Evolutionary conservation across 192 early-diverging fungal genomes (phyloP).

Genomic region (Phlyctochytrium arcticum): DNA sequence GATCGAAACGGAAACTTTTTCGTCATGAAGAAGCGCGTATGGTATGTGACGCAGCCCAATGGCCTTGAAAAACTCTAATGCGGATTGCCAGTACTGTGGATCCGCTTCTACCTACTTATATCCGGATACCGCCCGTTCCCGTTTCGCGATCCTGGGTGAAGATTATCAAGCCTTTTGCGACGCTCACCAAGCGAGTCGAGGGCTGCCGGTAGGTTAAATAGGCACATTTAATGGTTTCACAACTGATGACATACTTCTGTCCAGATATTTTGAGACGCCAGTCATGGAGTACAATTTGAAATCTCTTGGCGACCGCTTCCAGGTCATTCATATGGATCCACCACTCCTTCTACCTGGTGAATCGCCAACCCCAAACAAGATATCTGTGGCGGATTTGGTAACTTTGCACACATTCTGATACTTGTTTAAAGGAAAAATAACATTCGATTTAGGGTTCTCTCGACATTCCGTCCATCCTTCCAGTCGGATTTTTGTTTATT

Average conservation of each 20-base stretch:
- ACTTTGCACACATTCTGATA: too few species aligned
- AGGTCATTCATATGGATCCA: slow-evolving; percentile 88
- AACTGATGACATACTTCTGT: slow-evolving; percentile 11
- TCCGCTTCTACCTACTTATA: slow-evolving; percentile 81
- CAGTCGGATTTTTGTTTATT: slow-evolving; percentile 84
- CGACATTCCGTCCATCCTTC: slow-evolving; percentile 59
- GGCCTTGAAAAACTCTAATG: neutral
- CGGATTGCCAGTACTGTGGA: slow-evolving; percentile 58
- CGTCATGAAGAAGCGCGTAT: slow-evolving; percentile 80
- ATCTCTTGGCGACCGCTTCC: slow-evolving; percentile 66
- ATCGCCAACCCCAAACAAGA: slow-evolving; percentile 52
- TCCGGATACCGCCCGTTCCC: slow-evolving; percentile 79
- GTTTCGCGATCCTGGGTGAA: slow-evolving; percentile 87
- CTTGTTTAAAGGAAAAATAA: too few species aligned
- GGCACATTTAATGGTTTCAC: too few species aligned
- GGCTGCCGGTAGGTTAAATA: slow-evolving; percentile 13
- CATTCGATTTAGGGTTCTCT: slow-evolving; percentile 19
- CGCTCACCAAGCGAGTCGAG: slow-evolving; percentile 20
- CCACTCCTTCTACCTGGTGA: slow-evolving; percentile 72
- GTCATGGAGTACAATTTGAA: slow-evolving; percentile 21
- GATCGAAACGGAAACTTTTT: slow-evolving; percentile 82
- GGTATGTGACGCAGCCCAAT: slow-evolving; percentile 30
- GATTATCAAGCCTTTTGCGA: slow-evolving; percentile 52
- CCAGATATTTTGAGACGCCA: slow-evolving; percentile 17
- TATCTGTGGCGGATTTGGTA: slow-evolving; percentile 63